phyloP scores from a whole-genome alignment of 495 filamentous ascomycete genomes.

The Talaromyces ruber region DNA sequence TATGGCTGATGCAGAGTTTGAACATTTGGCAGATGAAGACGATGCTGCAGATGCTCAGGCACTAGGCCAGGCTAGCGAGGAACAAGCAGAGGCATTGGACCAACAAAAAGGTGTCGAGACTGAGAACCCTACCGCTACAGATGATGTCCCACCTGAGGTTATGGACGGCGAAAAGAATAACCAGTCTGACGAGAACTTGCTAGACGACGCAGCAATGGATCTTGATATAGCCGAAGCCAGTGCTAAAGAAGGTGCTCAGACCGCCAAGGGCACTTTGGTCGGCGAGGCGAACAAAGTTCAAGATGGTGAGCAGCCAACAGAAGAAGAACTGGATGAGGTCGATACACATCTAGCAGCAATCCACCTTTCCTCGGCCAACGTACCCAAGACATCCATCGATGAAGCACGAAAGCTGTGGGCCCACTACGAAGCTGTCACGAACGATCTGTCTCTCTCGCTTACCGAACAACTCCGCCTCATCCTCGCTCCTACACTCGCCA shows the following conservation, averaged over 20 bases:
- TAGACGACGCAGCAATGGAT: slow-evolving; percentile 39
- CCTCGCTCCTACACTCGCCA: slow-evolving; percentile 85
- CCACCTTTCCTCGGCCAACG: slow-evolving; percentile 47
- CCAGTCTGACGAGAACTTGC: slow-evolving; percentile 36
- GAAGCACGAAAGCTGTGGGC: slow-evolving; percentile 79
- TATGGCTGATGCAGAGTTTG: slow-evolving; percentile 69
- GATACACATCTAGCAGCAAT: slow-evolving; percentile 66
- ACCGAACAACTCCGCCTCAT: slow-evolving; percentile 94
- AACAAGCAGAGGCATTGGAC: slow-evolving; percentile 74
- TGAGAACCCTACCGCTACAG: slow-evolving; percentile 46
- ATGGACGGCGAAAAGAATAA: slow-evolving; percentile 43
- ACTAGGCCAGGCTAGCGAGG: slow-evolving; percentile 77
- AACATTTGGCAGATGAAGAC: slow-evolving; percentile 80
- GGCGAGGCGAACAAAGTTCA: slow-evolving; percentile 23
- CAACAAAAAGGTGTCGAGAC: slow-evolving; percentile 76
- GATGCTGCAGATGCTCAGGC: slow-evolving; percentile 79
- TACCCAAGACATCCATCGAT: slow-evolving; percentile 32
- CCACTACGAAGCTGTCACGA: slow-evolving; percentile 73
- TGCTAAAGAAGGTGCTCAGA: slow-evolving; percentile 27
- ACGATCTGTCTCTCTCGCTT: slow-evolving; percentile 73
- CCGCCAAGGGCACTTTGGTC: slow-evolving; percentile 10
- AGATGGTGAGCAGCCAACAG: slow-evolving; percentile 37
- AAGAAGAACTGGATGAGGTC: slow-evolving; percentile 60
- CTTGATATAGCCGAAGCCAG: slow-evolving; percentile 26
- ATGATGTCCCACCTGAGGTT: slow-evolving; percentile 51